Evolutionary conservation across 2,329 filamentous ascomycete genomes (phyloP), one percentile per base, ranked within the genome.

Genomic region (Hypoxylon sp.): DNA sequence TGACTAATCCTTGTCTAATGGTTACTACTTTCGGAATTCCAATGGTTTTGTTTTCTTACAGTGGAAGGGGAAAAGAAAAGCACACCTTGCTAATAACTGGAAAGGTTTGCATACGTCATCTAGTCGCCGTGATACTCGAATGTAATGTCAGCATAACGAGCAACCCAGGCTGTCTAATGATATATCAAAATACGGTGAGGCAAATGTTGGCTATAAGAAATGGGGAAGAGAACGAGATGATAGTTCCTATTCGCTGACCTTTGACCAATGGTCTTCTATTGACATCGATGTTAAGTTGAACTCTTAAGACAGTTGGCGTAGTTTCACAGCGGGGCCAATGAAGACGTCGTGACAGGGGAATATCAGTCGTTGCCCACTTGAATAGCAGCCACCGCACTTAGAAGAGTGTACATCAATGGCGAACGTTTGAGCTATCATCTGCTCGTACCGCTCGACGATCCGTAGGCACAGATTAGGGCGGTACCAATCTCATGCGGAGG

Each of bases 361-460:
- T 60, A 45, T 17, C 5, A 34, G 21, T 30, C 38, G 28, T 25
- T 28, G 17, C 28, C 59, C 28, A 45, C 34, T 36, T 49, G 61
- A 56, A 55, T 36, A 30, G 13, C 11, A 38, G 17, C 23, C 25
- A 34, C 38, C n/a, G 36, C 51, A 32, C 13, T 48, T 23, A 30
- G 5, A 19, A 23, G 38, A 41, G 32, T 46, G 23, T 11, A 38
- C 28, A 41, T 43, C 45, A 34, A 45, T 56, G 25, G 43, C 48
- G 43, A 53, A 51, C 52, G 25, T 23, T 41, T 21, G 32, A 46
- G 14, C 17, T 21, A 30, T 50, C 9, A 52, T 25, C 34, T 23
- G 36, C n/a, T 46, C n/a, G 41, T 45, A 23, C 53, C 19, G 25
- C 50, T 43, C 45, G 21, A 60, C 30, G 58, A 65, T 57, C 57